Conservation (phyloP, 1,139 yeast species). For the Debaryomyces sp. region DNA sequence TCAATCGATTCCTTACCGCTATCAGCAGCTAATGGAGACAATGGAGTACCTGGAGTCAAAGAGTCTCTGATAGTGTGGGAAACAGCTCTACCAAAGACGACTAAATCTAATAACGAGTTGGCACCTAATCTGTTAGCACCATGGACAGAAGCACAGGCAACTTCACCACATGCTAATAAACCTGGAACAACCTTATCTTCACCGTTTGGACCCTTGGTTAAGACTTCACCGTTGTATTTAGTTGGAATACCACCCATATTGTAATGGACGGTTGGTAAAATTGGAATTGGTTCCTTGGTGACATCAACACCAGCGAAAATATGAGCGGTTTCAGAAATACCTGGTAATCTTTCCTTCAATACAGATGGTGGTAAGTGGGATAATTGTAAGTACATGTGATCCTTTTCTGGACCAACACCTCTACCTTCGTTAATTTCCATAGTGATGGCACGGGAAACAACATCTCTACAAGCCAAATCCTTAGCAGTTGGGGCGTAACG, state of each 20-base stretch:
- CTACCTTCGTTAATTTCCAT: constrained; percentile 99
- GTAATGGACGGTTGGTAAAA: constrained; percentile 97
- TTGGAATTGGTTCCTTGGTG: constrained; percentile 98
- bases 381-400: constrained; percentile 93
- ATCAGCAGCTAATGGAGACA: constrained; percentile 73
- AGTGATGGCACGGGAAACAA: constrained; percentile 96
- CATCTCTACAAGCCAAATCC: constrained; percentile 98
- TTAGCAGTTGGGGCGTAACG: constrained; percentile 99
- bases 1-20: constrained; percentile 89
- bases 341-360: constrained; percentile 94
- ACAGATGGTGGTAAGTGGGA: constrained; percentile 93
- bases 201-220: constrained; percentile 83
- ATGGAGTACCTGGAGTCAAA: constrained; percentile 87
- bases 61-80: constrained; percentile 87
- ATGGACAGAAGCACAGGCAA: constrained; percentile 98
- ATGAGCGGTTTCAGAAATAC: constrained; percentile 98
- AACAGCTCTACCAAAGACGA: constrained; percentile 98
- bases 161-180: constrained; percentile 96
- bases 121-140: constrained; percentile 99
- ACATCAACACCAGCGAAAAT: constrained; percentile 99
- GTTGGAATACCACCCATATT: constrained; percentile 99
- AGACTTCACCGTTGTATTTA: constrained; percentile 93
- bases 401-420: constrained; percentile 97
- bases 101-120: constrained; percentile 93
- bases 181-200: constrained; percentile 93